Evolutionary conservation across 176 grass and related monocot species (phyloP).

Genomic region (Oryza punctata): DNA sequence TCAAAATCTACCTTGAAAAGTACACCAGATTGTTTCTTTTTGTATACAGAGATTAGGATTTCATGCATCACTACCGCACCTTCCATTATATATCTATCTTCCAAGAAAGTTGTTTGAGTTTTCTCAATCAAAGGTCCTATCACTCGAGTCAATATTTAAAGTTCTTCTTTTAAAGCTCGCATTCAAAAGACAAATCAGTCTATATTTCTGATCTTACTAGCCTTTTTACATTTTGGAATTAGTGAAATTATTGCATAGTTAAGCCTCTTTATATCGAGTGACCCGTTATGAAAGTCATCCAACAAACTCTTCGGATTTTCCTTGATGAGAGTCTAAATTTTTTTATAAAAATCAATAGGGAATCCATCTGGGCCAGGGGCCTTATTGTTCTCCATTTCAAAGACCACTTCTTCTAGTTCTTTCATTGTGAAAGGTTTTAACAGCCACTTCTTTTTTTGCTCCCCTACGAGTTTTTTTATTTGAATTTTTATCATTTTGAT

Average conservation of each 20-base stretch:
- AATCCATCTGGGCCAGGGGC: background rate
- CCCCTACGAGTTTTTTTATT: too few relatives aligned
- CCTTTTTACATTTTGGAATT: too few relatives aligned
- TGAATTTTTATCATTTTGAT: too few relatives aligned
- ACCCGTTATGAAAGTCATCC: background rate
- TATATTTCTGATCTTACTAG: too few relatives aligned
- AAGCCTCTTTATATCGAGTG: rapidly evolving
- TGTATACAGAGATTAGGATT: background rate
- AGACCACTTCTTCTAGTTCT: background rate
- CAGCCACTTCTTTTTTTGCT: rapidly evolving
- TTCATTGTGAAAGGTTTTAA: background rate
- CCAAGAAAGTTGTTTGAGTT: background rate
- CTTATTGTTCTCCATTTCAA: background rate
- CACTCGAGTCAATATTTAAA: background rate
- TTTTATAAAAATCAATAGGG: background rate
- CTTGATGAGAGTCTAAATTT: too few relatives aligned
- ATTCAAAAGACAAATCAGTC: background rate
- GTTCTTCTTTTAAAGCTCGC: background rate
- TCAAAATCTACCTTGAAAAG: background rate
- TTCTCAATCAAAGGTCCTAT: background rate
- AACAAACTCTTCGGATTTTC: rapidly evolving
- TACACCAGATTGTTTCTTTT: rapidly evolving
- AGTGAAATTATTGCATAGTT: too few relatives aligned
- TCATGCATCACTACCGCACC: background rate
- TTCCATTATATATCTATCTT: background rate